Conservation (phyloP, 23 red algal species). For the Agarophyton chilense region DNA sequence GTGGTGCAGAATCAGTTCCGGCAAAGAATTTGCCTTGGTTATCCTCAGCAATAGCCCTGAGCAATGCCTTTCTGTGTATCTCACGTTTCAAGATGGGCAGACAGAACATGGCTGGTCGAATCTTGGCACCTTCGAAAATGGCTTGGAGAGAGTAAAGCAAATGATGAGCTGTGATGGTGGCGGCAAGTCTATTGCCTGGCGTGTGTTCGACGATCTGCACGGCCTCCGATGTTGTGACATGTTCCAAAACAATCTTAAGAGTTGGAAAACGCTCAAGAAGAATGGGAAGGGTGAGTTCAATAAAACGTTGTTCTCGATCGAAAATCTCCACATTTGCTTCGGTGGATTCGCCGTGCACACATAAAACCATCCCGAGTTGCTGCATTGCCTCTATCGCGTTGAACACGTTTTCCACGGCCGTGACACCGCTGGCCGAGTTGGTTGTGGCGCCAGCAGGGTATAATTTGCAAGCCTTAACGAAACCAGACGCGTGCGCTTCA, state of each 20-base stretch:
- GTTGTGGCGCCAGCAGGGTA: conserved; percentile 98
- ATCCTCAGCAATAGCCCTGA: conserved; percentile 73
- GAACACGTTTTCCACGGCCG: conserved; percentile 53
- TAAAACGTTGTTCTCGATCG: conserved; percentile 87
- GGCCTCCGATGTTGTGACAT: conserved; percentile 83
- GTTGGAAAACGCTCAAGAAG: conserved; percentile 65
- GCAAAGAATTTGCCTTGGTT: conserved; percentile 79
- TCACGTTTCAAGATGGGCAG: conserved; percentile 93
- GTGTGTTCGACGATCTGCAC: conserved; percentile 57
- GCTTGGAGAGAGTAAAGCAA: conserved; percentile 71
- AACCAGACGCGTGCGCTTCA: conserved; percentile 54
- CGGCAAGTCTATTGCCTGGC: conserved; percentile 62
- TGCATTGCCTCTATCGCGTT: conserved; percentile 79
- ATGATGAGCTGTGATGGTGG: conserved; percentile 91
- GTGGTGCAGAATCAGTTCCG: conserved; percentile 92
- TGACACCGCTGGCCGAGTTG: conserved; percentile 90
- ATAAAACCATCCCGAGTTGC: conserved; percentile 77
- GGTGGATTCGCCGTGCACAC: conserved; percentile 92
- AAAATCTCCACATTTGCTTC: conserved; percentile 77
- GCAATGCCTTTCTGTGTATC: conserved; percentile 70
- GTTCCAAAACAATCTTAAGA: conserved; percentile 93
- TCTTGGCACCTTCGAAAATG: conserved; percentile 76
- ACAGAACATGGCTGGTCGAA: conserved; percentile 87
- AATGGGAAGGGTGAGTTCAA: conserved; percentile 45
- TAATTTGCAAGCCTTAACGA: conserved; percentile 90